Base-by-base conservation (phyloP, 2,329 filamentous ascomycete genomes). In the Clarireedia monteithiana region DNA sequence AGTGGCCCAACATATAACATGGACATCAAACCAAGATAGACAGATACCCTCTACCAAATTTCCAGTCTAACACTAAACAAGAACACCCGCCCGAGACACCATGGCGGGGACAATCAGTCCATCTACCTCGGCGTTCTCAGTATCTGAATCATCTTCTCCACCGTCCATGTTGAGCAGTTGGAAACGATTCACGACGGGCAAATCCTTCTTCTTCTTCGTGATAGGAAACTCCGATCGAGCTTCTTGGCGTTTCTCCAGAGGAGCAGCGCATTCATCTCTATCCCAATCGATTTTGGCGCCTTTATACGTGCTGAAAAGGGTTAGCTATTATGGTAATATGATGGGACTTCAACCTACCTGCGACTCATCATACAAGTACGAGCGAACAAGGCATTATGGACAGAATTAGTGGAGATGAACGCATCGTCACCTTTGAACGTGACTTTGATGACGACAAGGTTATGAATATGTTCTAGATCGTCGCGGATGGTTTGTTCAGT, bases 401-500 rank as follows among this genome's bases (percentile, higher is more conserved):
- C 78, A 0, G 88, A 90, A 69, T 91, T 95, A 6, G 85, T 89
- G 55, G 81, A 84, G 61, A 95, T 82, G 68, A 81, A 81, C 57
- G 80, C 86, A 68, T 83, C 80, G 4, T 76, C 76, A 17, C 76
- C 73, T 2, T 72, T 70, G 68, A 88, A 85, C 6, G 72, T 71
- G 46, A 94, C 72, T 45, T 79, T 79, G 64, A 94, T 76, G 10
- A 95, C 79, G 23, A 85, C 74, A 1, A 95, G 76, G 59, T 89
- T 88, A 73, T 92, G 84, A 58, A 95, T 92, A 67, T 95, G 89
- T 24, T 91, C 85, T 39, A 94, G 76, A 63, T 95, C 87, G 4
- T 84, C 78, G 10, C 86, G 82, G 60, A 95, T 82, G 15, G 72
- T 71, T 6, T 80, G 72, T 61, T 84, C 84, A 0, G 83, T 89